phyloP scores from a whole-genome alignment of 768 basidiomycete species.

The Lactarius hatsudake region DNA sequence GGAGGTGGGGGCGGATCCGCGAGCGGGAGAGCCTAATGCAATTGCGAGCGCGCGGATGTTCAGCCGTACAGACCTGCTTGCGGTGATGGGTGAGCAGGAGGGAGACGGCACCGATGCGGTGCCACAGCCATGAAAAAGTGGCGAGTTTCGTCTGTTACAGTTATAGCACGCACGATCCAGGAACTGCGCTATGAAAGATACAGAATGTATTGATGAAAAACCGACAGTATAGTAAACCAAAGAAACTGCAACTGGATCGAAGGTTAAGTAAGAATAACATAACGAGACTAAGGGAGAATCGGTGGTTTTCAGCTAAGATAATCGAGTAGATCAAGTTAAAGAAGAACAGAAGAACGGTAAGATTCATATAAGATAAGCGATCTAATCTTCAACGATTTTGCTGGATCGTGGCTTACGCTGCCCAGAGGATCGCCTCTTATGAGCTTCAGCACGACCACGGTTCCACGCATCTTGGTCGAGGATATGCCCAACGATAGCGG shows the following conservation, averaged over 20 bases:
- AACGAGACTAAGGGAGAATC: not conserved
- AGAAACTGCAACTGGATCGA: not conserved
- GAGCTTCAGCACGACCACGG: constrained; percentile 19
- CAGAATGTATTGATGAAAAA: not conserved
- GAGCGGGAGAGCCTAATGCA: constrained; percentile 63
- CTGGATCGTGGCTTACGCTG: not conserved
- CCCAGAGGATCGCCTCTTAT: constrained; percentile 1
- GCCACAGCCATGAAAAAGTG: not conserved
- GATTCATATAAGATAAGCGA: not conserved
- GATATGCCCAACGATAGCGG: constrained; percentile 15
- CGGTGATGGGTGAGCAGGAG: constrained; percentile 55
- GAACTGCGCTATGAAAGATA: not conserved
- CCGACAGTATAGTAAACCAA: not conserved
- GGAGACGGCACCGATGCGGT: constrained; percentile 41
- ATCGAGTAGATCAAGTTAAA: not conserved
- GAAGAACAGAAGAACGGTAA: not conserved
- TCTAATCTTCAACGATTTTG: not conserved
- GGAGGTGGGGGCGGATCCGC: constrained; percentile 54
- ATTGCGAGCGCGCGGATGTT: constrained; percentile 71
- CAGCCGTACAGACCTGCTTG: constrained; percentile 52
- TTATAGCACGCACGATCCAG: not conserved
- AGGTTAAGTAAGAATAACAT: not conserved
- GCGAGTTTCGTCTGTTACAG: not conserved
- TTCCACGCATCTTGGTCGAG: constrained; percentile 23
- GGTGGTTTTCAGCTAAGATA: not conserved